These are phyloP conservation scores for Schizonepeta tenuifolia DNA, from an alignment of 257 asterid genomes.

Conservation along the genomic window DNA sequence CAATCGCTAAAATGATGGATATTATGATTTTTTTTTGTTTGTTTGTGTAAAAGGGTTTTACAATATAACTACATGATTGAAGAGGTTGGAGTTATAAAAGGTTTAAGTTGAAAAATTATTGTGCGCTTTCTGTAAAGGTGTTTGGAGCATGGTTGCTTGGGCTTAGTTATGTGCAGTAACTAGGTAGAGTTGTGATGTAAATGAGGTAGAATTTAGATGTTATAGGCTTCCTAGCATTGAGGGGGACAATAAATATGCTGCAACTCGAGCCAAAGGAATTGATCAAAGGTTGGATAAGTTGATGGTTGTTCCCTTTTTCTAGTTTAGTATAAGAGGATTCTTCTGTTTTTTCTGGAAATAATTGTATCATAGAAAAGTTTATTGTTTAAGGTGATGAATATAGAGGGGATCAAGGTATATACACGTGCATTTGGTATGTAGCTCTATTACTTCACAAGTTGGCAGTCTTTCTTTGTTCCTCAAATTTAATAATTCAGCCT, in stretches of 20 bases:
- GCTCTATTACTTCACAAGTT: too few species aligned
- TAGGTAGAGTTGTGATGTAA: not conserved
- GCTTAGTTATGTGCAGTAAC: constrained; percentile 2
- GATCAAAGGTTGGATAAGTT: not conserved
- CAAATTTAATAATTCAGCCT: too few species aligned
- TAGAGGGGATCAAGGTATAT: too few species aligned
- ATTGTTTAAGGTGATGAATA: not conserved
- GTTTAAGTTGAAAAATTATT: not conserved
- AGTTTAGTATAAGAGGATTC: not conserved
- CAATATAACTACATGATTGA: not conserved
- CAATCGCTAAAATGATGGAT: not conserved
- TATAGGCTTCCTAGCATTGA: constrained; percentile 4
- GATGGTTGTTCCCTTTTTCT: not conserved
- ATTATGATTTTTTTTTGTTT: not conserved
- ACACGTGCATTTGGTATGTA: too few species aligned
- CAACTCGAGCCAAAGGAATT: not conserved
- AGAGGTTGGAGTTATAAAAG: not conserved
- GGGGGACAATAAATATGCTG: not conserved
- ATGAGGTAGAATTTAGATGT: constrained; percentile 1
- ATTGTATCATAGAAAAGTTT: not conserved
- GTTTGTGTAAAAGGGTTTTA: not conserved
- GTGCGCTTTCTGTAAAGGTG: constrained; percentile 15
- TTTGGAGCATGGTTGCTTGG: not conserved
- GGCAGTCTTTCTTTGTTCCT: too few species aligned
- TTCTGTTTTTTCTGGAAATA: not conserved